phyloP scores from a whole-genome alignment of 176 grass and related monocot genomes.

The Cocos nucifera region DNA sequence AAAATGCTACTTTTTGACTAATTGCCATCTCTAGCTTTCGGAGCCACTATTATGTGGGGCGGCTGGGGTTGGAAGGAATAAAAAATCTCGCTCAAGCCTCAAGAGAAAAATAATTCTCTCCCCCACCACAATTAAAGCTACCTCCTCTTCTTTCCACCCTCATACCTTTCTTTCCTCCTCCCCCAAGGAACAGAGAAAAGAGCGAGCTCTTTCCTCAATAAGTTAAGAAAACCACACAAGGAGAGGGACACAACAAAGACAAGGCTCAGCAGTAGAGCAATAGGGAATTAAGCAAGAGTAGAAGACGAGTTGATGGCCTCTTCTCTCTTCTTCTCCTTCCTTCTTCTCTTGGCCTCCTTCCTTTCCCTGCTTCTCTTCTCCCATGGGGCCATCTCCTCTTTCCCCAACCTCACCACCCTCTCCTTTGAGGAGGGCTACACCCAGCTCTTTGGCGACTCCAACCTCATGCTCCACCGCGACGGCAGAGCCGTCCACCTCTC shows the following conservation, averaged over 20 bases:
- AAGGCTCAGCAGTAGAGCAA: background rate
- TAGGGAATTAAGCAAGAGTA: background rate
- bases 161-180: too few relatives aligned
- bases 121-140: too few relatives aligned
- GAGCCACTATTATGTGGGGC: too few relatives aligned
- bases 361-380: background rate
- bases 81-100: too few relatives aligned
- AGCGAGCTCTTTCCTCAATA: too few relatives aligned
- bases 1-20: too few relatives aligned
- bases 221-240: background rate
- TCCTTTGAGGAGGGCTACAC: slow-evolving; percentile 73
- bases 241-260: background rate
- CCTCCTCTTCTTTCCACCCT: too few relatives aligned
- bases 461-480: slow-evolving; percentile 65
- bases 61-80: too few relatives aligned
- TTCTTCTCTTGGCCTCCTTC: slow-evolving; percentile 7
- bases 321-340: slow-evolving; percentile 19
- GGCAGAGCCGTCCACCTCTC: slow-evolving; percentile 66
- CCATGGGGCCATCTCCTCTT: slow-evolving; percentile 21
- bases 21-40: too few relatives aligned
- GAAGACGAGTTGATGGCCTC: slow-evolving; percentile 22
- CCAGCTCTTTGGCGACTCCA: slow-evolving; percentile 84
- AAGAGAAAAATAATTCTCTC: too few relatives aligned
- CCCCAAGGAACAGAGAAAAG: too few relatives aligned
- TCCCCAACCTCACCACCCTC: slow-evolving; percentile 29